Evolutionary conservation across 306 rosid species (phyloP), one percentile per base, ranked within the genome.

Genomic region (Pyrus betulifolia): DNA sequence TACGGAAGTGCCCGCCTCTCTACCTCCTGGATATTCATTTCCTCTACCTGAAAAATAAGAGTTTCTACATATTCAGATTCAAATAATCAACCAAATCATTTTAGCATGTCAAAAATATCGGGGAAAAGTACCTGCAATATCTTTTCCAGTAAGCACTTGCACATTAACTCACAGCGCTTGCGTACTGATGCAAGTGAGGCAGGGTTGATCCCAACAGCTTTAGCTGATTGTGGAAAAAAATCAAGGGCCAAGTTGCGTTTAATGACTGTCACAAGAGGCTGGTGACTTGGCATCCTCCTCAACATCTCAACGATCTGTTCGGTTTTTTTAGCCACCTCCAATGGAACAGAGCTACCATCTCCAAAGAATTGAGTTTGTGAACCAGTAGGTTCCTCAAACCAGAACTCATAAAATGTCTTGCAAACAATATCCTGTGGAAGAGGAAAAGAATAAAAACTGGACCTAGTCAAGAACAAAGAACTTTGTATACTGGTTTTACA

Each of bases 241-340:
- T 95, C 99, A 80, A 95, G 99, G n/a, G 86, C 88, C 84, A 95
- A 87, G 88, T 84, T 92, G 85, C 93, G 96, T 84, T 89, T 95
- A 77, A 95, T 91, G 70, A 95, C 85, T 40, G 89, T 89, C 69
- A 95, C 97, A 78, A 95, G 96, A 77, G 83, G 93, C 67, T 89
- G 97, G 78, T 91, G 89, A 71, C 87, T 95, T 87, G 96, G 89
- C 97, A 95, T 82, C 83, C 85, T 85, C 86, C 87, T 89, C 80
- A 83, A 80, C 93, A 91, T 89, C 83, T 92, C 96, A 87, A 95
- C 99, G 77, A 95, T 91, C 85, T 95, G 99, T 83, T 95, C 97
- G 21, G 97, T 89, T 84, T 88, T 95, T 82, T 87, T 90, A 76
- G 89, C 92, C 61, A 95, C 84, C 84, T 95, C 99, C 69, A 95